A percentile compares a stretch with the other conserved stretches of the same genome.
These are phyloP conservation scores for Croton setiger DNA, from an alignment of 441 rosid species.

Conservation along the genomic window DNA sequence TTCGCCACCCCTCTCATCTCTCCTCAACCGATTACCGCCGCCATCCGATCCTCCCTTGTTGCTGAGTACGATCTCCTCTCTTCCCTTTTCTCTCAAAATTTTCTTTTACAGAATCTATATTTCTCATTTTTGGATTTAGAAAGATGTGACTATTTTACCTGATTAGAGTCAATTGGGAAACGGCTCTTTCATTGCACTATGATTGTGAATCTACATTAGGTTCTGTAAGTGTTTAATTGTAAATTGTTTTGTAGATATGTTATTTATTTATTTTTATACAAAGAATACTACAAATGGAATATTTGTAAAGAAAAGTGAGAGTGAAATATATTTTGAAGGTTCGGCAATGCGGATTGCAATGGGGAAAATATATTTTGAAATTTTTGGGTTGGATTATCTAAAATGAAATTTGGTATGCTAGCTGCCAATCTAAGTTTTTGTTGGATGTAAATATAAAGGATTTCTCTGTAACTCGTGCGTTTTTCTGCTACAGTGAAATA, in stretches of 20 bases:
- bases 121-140: not conserved
- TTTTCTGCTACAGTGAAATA: not conserved
- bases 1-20: slow-evolving; percentile 51
- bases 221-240: too few relatives aligned
- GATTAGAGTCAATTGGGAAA: not conserved
- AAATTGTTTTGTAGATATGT: too few relatives aligned
- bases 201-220: not conserved
- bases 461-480: not conserved
- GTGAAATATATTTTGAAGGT: not conserved
- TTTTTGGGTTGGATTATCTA: not conserved
- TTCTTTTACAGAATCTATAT: not conserved
- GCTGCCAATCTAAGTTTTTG: not conserved
- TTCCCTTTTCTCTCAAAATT: not conserved
- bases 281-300: not conserved
- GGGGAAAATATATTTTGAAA: not conserved
- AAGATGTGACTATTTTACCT: not conserved
- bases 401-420: not conserved
- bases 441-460: not conserved
- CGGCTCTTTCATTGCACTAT: not conserved
- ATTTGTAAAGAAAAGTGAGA: not conserved
- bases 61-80: slow-evolving; percentile 45
- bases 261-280: not conserved
- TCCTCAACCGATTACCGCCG: slow-evolving; percentile 57
- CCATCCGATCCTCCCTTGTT: slow-evolving; percentile 47
- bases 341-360: not conserved